Base-by-base conservation (phyloP, 805 yeast genomes). In the Blastobotrys mokoenaii region DNA sequence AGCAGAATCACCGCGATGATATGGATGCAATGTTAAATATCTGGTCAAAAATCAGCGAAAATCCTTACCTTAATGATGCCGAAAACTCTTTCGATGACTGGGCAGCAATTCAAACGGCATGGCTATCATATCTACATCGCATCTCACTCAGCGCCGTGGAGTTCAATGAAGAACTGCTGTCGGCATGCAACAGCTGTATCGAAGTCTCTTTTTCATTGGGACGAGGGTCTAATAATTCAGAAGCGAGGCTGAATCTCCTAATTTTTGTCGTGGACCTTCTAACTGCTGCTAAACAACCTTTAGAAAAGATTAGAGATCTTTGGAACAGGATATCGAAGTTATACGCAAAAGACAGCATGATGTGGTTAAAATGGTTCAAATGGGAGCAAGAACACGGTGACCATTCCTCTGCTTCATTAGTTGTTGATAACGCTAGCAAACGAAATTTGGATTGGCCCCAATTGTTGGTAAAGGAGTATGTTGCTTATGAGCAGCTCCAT, bases 381-480 rank as follows among this genome's bases (percentile, higher is more conserved):
- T 72, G 73, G 60, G 76, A 70, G 48, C 59, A 52, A 34, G 49
- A 59, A 14, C 47, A 60, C 38, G 65, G 64, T 6, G 58, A 60
- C 12, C 29, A 46, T 27, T 47, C 51, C 0, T 41, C 53, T 2
- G 64, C 68, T 1, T 44, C 55, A 0, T 51, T 44, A 1, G 42
- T 72, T 0, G 63, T 74, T 30, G 51, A 54, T 10, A 50, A 51
- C 1, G 76, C 74, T 0, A 46, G 67, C 10, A 41, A 52, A 0
- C 49, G 45, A 11, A 36, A 43, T 0, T 44, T 77, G 33, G 83
- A 77, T 51, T 64, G 71, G 70, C 79, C 81, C 1, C 79, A 76
- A 41, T 60, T 71, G 42, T 47, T 77, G 3, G 51, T 68, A 10
- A 73, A 72, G 40, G 79, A 71, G 47, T 70, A 72, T 61, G 39